Percentiles rank a stretch among this genome's conserved stretches.
Conservation (phyloP, 805 yeast species). For the Naumovozyma castellii region DNA sequence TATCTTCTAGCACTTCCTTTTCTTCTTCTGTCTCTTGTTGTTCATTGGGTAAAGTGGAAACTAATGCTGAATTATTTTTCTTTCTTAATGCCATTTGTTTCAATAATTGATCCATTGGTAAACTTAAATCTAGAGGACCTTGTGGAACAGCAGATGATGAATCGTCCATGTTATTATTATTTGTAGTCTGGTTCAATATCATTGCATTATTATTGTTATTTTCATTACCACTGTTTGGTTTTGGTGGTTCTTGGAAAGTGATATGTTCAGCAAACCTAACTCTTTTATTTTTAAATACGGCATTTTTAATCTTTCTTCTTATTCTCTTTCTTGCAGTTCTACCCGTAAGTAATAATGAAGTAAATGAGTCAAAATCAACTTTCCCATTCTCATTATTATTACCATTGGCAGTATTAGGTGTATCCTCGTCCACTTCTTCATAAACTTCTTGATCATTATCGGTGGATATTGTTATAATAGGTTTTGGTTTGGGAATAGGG, state of each 20-base stretch:
- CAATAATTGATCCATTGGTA: conserved; percentile 72
- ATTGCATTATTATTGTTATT: background rate
- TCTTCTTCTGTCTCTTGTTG: conserved; percentile 48
- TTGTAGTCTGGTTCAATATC: background rate
- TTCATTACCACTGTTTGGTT: conserved; percentile 1
- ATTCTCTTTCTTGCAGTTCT: conserved; percentile 44
- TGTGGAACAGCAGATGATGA: conserved; percentile 7
- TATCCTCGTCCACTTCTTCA: conserved; percentile 32
- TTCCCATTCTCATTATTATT: conserved; percentile 30
- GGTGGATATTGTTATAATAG: conserved; percentile 55
- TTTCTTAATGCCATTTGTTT: conserved; percentile 33
- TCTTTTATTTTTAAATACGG: conserved; percentile 40
- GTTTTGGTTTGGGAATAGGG: conserved; percentile 68
- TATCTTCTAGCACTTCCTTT: conserved; percentile 59
- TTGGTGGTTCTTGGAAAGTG: conserved; percentile 30
- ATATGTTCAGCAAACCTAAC: conserved; percentile 68
- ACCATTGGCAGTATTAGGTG: conserved; percentile 3
- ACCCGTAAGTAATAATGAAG: conserved; percentile 76
- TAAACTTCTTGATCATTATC: conserved; percentile 41
- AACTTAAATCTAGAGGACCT: conserved; percentile 43
- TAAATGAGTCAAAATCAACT: conserved; percentile 77
- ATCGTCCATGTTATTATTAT: conserved; percentile 11
- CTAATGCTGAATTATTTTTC: conserved; percentile 17
- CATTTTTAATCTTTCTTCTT: conserved; percentile 25
- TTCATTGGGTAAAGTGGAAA: conserved; percentile 26